Evolutionary conservation across 2,329 filamentous ascomycete genomes (phyloP), one percentile per base, ranked within the genome.

Genomic region (Neonectria hederae): DNA sequence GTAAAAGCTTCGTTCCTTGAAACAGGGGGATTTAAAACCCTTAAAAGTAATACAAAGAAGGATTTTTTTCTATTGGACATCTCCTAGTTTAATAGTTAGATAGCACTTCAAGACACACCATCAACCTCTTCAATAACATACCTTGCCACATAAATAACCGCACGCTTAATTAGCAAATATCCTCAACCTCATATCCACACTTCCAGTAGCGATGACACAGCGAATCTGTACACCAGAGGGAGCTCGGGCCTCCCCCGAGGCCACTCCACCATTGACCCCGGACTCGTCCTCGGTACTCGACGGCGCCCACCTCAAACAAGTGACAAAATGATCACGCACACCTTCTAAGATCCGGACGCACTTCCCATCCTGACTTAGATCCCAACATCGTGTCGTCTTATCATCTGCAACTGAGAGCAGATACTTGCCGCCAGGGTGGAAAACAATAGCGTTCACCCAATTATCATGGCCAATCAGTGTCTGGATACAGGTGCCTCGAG

Each of bases 321-420:
- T 94, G 54, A 97, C 87, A 73, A 98, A 97, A 76, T 94, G 93
- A 4, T 86, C 89, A 76, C 97, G 93, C 0, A 89, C 89, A 66
- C 93, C 92, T 42, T 86, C 84, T 14, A 97, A 81, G 0, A 88
- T 90, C 78, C 95, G 94, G 69, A 97, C 93, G 72, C 93, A 95
- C 74, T 94, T 94, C 42, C 92, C 93, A 78, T 97, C 94, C 76
- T 97, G 94, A 22, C 87, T 86, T 22, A 97, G 82, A 81, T 98
- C 95, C 95, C 95, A 98, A 82, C 94, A 97, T 59, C 94, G 86
- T 62, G 97, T 84, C 3, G 93, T 94, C 82, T 96, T 97, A 81
- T 97, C 95, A 76, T 97, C 95, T 17, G 91, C 87, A 21, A 92
- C 92, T 7, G 91, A 94, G 7, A 98, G 81, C 1, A 98, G 85